A percentile compares a stretch with the other conserved stretches of the same genome.
phyloP scores from a whole-genome alignment of 176 grass and related monocot species.

The Aegilops tauschii region DNA sequence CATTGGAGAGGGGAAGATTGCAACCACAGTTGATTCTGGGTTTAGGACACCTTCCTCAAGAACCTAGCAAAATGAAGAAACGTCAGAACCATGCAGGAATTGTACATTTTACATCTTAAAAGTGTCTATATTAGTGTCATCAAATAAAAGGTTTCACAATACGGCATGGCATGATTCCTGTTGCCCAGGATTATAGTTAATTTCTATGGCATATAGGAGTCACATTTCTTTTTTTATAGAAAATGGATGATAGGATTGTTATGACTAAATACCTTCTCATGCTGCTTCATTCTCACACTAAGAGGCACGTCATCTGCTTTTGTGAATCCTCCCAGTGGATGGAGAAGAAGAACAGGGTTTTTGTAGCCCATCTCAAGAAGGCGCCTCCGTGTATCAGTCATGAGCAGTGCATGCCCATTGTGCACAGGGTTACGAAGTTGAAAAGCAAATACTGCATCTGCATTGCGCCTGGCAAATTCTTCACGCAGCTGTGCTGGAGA shows the following conservation, averaged over 20 bases:
- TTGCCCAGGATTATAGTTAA: background rate
- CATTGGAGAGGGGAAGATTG: constrained; percentile 98
- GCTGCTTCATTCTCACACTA: constrained; percentile 96
- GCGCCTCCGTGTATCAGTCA: constrained; percentile 82
- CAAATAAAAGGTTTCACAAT: background rate
- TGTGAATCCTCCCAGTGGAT: constrained; percentile 96
- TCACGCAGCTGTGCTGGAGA: constrained; percentile 86
- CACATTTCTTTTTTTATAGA: background rate
- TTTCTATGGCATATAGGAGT: background rate
- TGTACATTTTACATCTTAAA: background rate
- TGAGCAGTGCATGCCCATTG: constrained; percentile 95
- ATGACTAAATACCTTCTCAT: constrained; percentile 71
- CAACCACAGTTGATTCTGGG: constrained; percentile 91
- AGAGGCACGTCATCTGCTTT: constrained; percentile 97
- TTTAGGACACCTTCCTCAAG: constrained; percentile 96
- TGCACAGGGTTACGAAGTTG: constrained; percentile 98
- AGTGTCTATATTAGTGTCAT: background rate
- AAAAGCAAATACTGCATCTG: constrained; percentile 97
- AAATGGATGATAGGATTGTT: background rate
- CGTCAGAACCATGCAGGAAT: constrained; percentile 2
- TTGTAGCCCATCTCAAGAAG: constrained; percentile 94
- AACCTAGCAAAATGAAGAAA: constrained; percentile 48
- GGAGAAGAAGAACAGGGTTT: constrained; percentile 91
- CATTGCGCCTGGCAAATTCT: constrained; percentile 85
- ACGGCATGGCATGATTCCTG: background rate